Conservation (phyloP, 1,284 basidiomycete species). For the Exobasidium rhododendri region DNA sequence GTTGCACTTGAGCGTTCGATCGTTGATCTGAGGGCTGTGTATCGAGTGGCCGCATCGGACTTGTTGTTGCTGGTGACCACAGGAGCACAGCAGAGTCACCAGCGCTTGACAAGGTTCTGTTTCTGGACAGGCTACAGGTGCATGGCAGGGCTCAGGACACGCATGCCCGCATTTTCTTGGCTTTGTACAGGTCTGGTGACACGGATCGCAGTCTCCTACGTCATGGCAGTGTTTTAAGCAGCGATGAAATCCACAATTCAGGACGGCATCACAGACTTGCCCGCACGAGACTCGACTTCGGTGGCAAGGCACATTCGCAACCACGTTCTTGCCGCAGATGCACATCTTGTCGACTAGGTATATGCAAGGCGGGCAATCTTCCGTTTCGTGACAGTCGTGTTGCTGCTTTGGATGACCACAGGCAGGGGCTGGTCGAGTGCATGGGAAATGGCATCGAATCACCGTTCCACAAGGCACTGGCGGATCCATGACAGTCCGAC, state of each 20-base stretch:
- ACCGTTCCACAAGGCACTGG: constrained; percentile 50
- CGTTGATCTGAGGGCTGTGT: constrained; percentile 16
- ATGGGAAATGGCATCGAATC: constrained; percentile 49
- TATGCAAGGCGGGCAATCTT: constrained; percentile 51
- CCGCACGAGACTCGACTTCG: constrained; percentile 45
- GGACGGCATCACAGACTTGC: constrained; percentile 36
- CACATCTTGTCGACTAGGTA: constrained; percentile 46
- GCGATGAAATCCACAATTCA: constrained; percentile 48
- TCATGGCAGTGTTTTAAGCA: constrained; percentile 45
- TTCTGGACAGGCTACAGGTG: constrained; percentile 46
- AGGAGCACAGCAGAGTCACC: constrained; percentile 44
- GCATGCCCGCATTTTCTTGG: constrained; percentile 49
- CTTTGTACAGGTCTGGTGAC: constrained; percentile 45
- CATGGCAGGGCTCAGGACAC: constrained; percentile 46
- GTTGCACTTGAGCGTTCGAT: constrained; percentile 40
- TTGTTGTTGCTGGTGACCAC: constrained; percentile 46
- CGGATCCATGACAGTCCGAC: constrained; percentile 50
- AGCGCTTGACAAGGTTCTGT: constrained; percentile 43
- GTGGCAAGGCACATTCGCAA: constrained; percentile 50
- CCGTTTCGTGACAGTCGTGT: constrained; percentile 41
- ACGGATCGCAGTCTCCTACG: constrained; percentile 39
- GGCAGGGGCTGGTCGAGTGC: constrained; percentile 38
- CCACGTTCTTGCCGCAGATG: constrained; percentile 45
- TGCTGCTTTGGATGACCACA: constrained; percentile 51
- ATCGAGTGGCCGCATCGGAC: constrained; percentile 38